These are phyloP conservation scores for Nosema granulosis DNA, from an alignment of 371 early-diverging fungal species.

Conservation along the genomic window DNA sequence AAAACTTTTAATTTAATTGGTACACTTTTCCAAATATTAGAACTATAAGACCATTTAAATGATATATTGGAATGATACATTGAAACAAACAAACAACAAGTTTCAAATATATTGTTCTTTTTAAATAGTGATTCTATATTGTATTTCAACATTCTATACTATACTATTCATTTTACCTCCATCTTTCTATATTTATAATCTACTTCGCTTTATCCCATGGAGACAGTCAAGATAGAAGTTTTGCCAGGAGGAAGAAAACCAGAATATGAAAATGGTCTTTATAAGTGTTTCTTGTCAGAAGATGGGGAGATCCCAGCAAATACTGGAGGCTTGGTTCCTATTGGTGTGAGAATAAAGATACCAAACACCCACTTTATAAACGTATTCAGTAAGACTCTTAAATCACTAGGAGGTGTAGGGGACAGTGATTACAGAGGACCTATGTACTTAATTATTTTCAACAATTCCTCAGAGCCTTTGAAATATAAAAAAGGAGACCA, in stretches of 20 bases:
- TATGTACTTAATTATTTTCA: conserved; percentile 53
- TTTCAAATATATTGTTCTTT: neutral
- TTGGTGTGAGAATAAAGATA: conserved; percentile 46
- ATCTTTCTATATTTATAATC: neutral
- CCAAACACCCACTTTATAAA: conserved; percentile 38
- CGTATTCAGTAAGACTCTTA: conserved; percentile 22
- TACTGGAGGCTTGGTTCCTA: conserved; percentile 8
- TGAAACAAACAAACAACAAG: neutral
- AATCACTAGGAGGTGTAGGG: conserved; percentile 61
- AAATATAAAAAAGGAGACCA: conserved; percentile 53
- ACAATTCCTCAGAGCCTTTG: conserved; percentile 31
- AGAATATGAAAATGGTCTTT: conserved; percentile 16
- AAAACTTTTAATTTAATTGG: no score
- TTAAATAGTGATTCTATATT: neutral
- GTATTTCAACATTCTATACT: neutral
- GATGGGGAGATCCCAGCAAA: conserved; percentile 24
- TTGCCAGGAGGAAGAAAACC: conserved; percentile 6
- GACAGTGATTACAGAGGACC: conserved; percentile 66
- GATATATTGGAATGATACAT: no score
- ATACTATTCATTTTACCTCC: neutral
- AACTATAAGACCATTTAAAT: no score
- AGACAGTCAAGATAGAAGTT: conserved; percentile 4
- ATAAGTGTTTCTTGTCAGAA: conserved; percentile 44
- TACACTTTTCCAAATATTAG: no score
- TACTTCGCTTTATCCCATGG: neutral